phyloP scores from a whole-genome alignment of 2,329 filamentous ascomycete species.

The Bipolaris cookei region DNA sequence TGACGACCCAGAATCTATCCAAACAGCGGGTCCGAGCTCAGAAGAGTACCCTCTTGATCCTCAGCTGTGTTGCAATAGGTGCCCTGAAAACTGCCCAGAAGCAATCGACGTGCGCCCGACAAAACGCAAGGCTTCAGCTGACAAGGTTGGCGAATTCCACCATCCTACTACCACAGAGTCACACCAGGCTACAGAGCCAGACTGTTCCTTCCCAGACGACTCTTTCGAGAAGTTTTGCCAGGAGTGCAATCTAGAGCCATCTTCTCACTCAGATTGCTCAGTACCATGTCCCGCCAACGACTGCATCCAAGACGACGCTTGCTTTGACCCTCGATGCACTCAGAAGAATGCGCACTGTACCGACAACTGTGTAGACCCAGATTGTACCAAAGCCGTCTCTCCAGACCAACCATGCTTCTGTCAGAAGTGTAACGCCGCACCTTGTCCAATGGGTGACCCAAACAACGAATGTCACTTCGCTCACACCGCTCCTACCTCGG shows the following conservation, averaged over 20 bases:
- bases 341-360: slow-evolving; percentile 36
- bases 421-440: slow-evolving; percentile 41
- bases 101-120: slow-evolving; percentile 32
- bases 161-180: slow-evolving; percentile 24
- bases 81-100: slow-evolving; percentile 31
- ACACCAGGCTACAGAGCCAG: slow-evolving; percentile 23
- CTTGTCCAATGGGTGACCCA: slow-evolving; percentile 42
- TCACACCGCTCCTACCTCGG: slow-evolving; percentile 38
- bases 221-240: slow-evolving; percentile 48
- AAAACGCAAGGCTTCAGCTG: slow-evolving; percentile 43
- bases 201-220: slow-evolving; percentile 43
- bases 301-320: slow-evolving; percentile 40
- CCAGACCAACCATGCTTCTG: slow-evolving; percentile 44
- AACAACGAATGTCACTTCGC: slow-evolving; percentile 42
- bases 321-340: slow-evolving; percentile 47
- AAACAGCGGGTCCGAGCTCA: slow-evolving; percentile 20
- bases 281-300: slow-evolving; percentile 40
- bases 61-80: slow-evolving; percentile 37
- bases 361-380: slow-evolving; percentile 44
- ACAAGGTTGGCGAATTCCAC: slow-evolving; percentile 43
- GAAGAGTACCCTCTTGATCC: slow-evolving; percentile 16
- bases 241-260: slow-evolving; percentile 40
- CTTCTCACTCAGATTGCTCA: slow-evolving; percentile 29
- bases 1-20: slow-evolving; percentile 20
- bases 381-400: slow-evolving; percentile 43